Percentiles rank a stretch among this genome's conserved stretches.
Conservation (phyloP, 352 stramenopile species). For the Phytophthora melonis region DNA sequence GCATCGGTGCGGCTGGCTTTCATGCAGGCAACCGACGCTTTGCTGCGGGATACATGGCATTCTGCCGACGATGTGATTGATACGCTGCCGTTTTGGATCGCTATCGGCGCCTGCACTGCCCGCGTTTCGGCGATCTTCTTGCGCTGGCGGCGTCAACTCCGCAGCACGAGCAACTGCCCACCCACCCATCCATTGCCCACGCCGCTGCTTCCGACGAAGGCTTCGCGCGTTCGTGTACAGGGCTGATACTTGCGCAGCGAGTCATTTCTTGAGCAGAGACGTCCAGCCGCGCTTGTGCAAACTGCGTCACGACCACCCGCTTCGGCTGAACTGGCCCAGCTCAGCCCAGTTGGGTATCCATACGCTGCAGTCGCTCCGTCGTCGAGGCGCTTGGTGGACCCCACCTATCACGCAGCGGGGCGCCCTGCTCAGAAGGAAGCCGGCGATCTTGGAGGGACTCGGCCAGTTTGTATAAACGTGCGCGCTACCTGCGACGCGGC, state of each 20-base stretch:
- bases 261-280: no score
- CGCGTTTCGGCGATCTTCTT: background rate
- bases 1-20: no score
- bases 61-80: background rate
- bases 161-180: no score
- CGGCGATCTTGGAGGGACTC: constrained; percentile 11
- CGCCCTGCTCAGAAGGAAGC: constrained; percentile 8
- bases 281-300: background rate
- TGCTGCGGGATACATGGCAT: background rate
- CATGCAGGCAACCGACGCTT: background rate
- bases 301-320: background rate
- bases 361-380: no score
- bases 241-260: no score
- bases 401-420: constrained; percentile 9
- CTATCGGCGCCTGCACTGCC: no score
- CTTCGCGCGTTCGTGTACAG: no score
- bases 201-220: no score
- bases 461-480: constrained; percentile 1
- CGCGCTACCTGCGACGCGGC: constrained; percentile 6
- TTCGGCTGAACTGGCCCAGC: background rate
- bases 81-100: no score
- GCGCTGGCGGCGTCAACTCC: background rate
- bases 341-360: no score
- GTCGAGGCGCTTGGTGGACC: background rate
- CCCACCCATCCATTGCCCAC: no score